These are phyloP conservation scores for Tieghemiomyces parasiticus DNA, from an alignment of 192 early-diverging fungal genomes.

Conservation along the genomic window DNA sequence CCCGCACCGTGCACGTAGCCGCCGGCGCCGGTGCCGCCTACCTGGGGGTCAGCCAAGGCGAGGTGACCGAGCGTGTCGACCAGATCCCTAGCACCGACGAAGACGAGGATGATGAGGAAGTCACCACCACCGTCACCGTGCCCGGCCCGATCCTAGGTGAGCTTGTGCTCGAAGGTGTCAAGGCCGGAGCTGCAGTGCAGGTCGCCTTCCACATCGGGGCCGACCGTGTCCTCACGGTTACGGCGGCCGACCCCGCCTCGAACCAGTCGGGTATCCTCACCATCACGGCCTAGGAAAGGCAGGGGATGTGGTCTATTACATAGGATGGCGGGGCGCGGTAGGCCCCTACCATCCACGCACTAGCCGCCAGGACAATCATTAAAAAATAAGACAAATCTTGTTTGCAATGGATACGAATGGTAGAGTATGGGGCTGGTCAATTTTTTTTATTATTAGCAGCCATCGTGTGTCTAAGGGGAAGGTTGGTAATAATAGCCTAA, in stretches of 20 bases:
- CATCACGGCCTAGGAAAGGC: too few relatives aligned
- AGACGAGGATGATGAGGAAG: constrained; percentile 38
- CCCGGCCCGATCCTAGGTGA: constrained; percentile 31
- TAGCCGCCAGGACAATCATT: too few relatives aligned
- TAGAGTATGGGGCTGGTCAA: too few relatives aligned
- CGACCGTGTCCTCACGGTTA: constrained; percentile 26
- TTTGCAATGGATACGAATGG: too few relatives aligned
- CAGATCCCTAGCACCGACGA: constrained; percentile 32
- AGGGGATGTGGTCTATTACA: too few relatives aligned
- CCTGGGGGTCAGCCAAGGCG: constrained; percentile 75
- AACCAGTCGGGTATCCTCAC: neutral
- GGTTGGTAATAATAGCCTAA: too few relatives aligned
- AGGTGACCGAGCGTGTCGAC: constrained; percentile 22
- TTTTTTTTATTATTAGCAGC: too few relatives aligned
- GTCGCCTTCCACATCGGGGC: constrained; percentile 26
- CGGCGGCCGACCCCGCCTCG: constrained; percentile 17
- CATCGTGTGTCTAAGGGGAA: too few relatives aligned
- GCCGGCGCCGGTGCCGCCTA: constrained; percentile 49
- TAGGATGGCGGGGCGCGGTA: too few relatives aligned
- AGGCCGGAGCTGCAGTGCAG: constrained; percentile 18
- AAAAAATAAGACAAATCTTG: too few relatives aligned
- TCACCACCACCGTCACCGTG: constrained; percentile 28
- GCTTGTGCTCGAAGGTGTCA: constrained; percentile 24
- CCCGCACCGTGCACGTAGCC: constrained; percentile 57
- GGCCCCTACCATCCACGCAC: too few relatives aligned